Percentiles rank a stretch among this genome's conserved stretches.
phyloP scores from a whole-genome alignment of 1,139 yeast genomes.

The Debaryomyces fabryi region DNA sequence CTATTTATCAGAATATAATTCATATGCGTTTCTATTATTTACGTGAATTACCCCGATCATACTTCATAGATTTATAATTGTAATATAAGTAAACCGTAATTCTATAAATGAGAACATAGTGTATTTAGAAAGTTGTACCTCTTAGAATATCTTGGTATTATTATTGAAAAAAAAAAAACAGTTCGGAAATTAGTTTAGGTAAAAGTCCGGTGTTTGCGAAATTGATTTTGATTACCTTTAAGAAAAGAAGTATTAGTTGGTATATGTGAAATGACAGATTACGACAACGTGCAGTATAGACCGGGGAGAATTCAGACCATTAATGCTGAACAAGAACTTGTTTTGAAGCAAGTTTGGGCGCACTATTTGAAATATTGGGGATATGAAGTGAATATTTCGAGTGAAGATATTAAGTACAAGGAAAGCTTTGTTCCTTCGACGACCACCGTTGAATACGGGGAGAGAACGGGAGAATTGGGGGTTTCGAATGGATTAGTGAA shows the following conservation, averaged over 20 bases:
- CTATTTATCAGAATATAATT: not conserved
- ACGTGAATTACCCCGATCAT: conserved; percentile 5
- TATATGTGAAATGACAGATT: not conserved
- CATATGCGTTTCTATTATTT: conserved; percentile 1
- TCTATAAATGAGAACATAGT: not conserved
- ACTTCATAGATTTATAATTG: not conserved
- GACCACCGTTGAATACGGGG: conserved; percentile 7
- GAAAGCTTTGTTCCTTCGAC: conserved; percentile 40
- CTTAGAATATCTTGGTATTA: not conserved
- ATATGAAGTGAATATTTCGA: conserved; percentile 34
- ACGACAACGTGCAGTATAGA: conserved; percentile 20
- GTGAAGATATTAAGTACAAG: conserved; percentile 33
- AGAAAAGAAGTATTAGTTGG: not conserved
- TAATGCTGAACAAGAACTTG: conserved; percentile 43
- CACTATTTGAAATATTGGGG: conserved; percentile 41
- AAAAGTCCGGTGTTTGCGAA: not conserved
- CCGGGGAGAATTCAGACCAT: conserved; percentile 48
- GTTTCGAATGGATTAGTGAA: conserved; percentile 29
- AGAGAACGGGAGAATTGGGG: conserved; percentile 22
- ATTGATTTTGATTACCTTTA: not conserved
- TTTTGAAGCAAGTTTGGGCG: conserved; percentile 48
- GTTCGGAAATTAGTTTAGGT: not conserved
- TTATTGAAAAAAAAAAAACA: not conserved
- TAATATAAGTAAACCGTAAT: not conserved
- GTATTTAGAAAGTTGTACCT: not conserved